Evolutionary conservation across 345 rosid genomes (phyloP).

Genomic region (Pelargonium nanum): DNA sequence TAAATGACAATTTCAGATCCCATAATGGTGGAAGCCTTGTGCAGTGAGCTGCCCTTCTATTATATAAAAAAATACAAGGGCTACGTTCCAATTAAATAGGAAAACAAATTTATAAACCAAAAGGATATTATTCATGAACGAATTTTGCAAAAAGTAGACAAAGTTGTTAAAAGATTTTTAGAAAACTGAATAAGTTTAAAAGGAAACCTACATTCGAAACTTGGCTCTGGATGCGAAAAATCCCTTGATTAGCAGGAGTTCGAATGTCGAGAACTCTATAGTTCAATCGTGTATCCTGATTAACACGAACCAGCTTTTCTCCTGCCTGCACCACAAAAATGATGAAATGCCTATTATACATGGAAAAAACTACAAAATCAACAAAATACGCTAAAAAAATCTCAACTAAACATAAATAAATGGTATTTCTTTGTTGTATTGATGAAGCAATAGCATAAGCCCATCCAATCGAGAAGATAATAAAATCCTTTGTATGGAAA

Average conservation of each 20-base stretch:
- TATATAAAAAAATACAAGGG: background rate
- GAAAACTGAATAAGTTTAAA: too few species aligned
- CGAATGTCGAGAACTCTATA: slow-evolving; percentile 63
- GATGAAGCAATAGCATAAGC: background rate
- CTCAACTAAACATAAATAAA: too few species aligned
- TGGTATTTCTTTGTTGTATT: too few species aligned
- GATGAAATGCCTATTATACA: background rate
- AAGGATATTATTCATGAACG: background rate
- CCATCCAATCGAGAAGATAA: background rate
- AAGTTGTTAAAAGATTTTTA: too few species aligned
- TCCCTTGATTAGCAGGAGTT: slow-evolving; percentile 74
- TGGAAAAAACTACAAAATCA: background rate
- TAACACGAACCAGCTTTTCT: slow-evolving; percentile 52
- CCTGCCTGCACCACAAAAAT: slow-evolving; percentile 35
- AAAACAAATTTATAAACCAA: background rate
- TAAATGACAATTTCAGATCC: too few species aligned
- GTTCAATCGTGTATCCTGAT: slow-evolving; percentile 78
- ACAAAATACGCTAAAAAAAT: background rate
- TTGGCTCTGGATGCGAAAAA: slow-evolving; percentile 56
- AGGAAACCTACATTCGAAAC: slow-evolving; percentile 31
- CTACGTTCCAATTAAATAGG: background rate
- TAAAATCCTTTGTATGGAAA: background rate
- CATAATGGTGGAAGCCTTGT: too few species aligned
- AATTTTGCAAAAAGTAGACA: background rate
- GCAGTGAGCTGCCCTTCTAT: too few species aligned